Evolutionary conservation across 768 basidiomycete species (phyloP), one percentile per base, ranked within the genome.

Genomic region (Thelephora ganbajun): DNA sequence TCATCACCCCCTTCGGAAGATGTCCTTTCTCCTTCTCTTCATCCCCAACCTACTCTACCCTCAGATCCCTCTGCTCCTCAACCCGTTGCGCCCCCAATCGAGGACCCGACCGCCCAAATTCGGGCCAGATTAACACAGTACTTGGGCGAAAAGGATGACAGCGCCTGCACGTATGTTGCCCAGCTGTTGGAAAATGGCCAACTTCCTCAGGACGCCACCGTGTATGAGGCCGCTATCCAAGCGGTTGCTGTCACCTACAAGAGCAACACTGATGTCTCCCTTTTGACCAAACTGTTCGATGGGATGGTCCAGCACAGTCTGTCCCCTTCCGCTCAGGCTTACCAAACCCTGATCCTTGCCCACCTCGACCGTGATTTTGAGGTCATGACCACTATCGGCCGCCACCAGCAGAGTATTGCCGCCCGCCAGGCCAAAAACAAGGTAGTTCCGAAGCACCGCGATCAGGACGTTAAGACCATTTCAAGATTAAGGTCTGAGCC

Each of bases 331-430:
- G 48, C 64, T 11, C 54, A 60, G 39, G 89, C 86, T 0, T 90
- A 87, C 60, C 57, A 67, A 23, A 59, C 62, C 33, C 67, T 90
- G 41, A 76, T 94, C 48, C 52, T 60, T 0, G 76, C 76, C 0
- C 71, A 92, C 48, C 73, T 76, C 3, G 63, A 70, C 22, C 79
- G 90, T 35, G 86, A 90, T 54, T 54, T 63, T 3, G 87, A 91
- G 56, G 70, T 88, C 1, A 63, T 69, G 34, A 58, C 57, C 13
- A 65, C 69, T 0, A 67, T 79, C 19, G 55, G 62, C 4, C 52
- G 65, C 3, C 58, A 80, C 26, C 66, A 75, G 34, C 54, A 54
- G n/a, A 67, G 72, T 19, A 51, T 63, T 33, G 67, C 68, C 46
- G 65, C 68, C 12, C 61, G 62, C 0, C 51, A 57, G 5, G 56